Evolutionary conservation across 2,329 filamentous ascomycete species (phyloP).

Genomic region (Ophiostoma sp.): DNA sequence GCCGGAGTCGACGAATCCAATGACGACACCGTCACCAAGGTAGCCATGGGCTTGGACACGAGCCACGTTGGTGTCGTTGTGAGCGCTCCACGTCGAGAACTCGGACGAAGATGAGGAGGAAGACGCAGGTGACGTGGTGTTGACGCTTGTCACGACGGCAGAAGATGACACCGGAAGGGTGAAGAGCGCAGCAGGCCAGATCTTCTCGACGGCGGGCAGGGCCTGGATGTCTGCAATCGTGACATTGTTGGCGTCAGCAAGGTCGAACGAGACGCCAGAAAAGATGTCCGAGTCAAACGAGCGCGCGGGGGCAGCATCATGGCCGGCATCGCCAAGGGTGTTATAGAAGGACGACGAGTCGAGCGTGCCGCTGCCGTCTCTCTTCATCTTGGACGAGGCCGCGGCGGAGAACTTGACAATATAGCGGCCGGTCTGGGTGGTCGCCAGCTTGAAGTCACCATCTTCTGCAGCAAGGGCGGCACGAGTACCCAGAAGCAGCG

Average conservation of each 20-base stretch:
- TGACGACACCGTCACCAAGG: constrained; percentile 21
- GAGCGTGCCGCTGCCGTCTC: constrained; percentile 14
- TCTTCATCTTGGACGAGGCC: constrained; percentile 17
- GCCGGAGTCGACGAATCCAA: constrained; percentile 22
- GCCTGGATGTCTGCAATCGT: neutral
- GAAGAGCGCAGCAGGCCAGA: neutral
- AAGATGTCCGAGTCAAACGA: constrained; percentile 25
- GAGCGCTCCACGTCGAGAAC: constrained; percentile 6
- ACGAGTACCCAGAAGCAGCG: neutral
- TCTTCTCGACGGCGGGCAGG: neutral
- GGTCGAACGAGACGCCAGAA: constrained; percentile 26
- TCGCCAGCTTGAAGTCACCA: neutral
- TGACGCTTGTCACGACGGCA: neutral
- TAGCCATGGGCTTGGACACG: constrained; percentile 22
- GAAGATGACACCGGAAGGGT: neutral
- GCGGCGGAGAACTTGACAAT: constrained; percentile 24
- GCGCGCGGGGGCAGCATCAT: constrained; percentile 17
- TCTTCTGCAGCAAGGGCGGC: neutral
- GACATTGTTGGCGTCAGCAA: constrained; percentile 1
- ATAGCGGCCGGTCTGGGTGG: constrained; percentile 17
- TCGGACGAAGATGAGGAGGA: neutral
- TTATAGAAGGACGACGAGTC: constrained; percentile 21
- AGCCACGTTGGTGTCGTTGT: constrained; percentile 21
- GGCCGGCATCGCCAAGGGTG: constrained; percentile 16
- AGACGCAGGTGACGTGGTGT: neutral